A percentile compares a stretch with the other conserved stretches of the same genome.
Evolutionary conservation across 352 stramenopile genomes (phyloP).

Genomic region (Phytophthora chlamydospora): DNA sequence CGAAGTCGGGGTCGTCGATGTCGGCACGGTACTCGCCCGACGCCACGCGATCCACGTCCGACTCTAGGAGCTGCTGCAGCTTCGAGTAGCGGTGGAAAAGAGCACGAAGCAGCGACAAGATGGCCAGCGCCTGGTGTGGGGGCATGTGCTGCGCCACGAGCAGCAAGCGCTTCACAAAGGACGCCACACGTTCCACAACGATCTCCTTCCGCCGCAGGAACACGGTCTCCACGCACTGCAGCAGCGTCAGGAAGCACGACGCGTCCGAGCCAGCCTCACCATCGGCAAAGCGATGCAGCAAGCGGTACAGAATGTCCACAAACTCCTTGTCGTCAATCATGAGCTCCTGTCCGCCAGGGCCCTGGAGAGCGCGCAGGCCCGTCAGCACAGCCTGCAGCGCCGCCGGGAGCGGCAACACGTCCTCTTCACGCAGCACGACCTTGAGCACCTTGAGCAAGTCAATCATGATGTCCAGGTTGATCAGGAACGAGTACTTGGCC

Average conservation of each 20-base stretch:
- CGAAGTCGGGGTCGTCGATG: constrained; percentile 94
- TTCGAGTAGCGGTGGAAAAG: constrained; percentile 94
- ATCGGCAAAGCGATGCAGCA: constrained; percentile 78
- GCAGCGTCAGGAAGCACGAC: constrained; percentile 68
- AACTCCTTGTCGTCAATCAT: constrained; percentile 98
- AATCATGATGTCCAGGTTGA: constrained; percentile 98
- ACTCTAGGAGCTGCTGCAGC: constrained; percentile 95
- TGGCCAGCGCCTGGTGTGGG: constrained; percentile 81
- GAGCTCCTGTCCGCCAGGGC: constrained; percentile 92
- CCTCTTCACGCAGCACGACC: constrained; percentile 84
- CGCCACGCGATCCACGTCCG: constrained; percentile 94
- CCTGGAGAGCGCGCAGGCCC: constrained; percentile 93
- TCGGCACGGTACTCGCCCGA: constrained; percentile 92
- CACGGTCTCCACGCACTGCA: constrained; percentile 93
- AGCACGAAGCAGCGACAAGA: constrained; percentile 89
- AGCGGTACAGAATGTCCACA: constrained; percentile 93
- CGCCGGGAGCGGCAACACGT: constrained; percentile 65
- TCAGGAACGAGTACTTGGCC: constrained; percentile 96
- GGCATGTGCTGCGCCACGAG: constrained; percentile 89
- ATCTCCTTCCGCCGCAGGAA: constrained; percentile 96
- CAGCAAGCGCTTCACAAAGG: constrained; percentile 95
- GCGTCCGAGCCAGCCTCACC: constrained; percentile 54
- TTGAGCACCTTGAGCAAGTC: constrained; percentile 97
- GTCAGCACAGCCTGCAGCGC: constrained; percentile 91
- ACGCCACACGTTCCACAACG: constrained; percentile 93